Base-by-base conservation (phyloP, 1,284 basidiomycete genomes). In the Rhodotorula mucilaginosa region DNA sequence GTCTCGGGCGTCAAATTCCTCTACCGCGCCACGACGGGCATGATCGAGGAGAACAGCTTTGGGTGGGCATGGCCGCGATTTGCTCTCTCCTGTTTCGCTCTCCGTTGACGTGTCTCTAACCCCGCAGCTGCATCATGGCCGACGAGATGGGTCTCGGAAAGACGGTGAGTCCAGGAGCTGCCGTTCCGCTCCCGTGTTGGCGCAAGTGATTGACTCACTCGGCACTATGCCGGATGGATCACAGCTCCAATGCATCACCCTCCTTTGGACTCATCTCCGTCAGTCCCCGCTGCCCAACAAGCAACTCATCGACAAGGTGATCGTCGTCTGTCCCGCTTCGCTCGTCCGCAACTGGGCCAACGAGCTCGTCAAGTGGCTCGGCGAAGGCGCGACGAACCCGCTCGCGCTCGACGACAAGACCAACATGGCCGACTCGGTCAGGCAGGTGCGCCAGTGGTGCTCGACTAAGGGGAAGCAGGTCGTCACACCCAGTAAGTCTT, bases 281-380 rank as follows among this genome's bases (percentile, higher is more conserved):
- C 97, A 99, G 80, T 98, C 96, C 0, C 94, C 97, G 0, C 87
- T 88, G 61, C 84, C 94, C 0, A 87, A 90, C 39, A 97, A 90
- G 80, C 85, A 89, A 0, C 90, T 92, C 0, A 95, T 98, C 77
- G 95, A 99, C 79, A 99, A 99, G 82, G 96, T 91, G 70, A 95
- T 99, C 80, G 97, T 99, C 75, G 95, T 90, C 0, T 99, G 97
- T 80, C 97, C 97, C 0, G 93, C 94, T 5, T 97, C 92, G 83
- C 83, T 99, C 67, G 96, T 99, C 39, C 91, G 91, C 79, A 99
- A 99, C 79, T 99, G 96, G 96, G 96, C 94, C 0, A 98, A 99
- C 80, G 96, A 99, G 82, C 85, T 99, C 29, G 92, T 88, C 51
- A 97, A 97, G 83, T 97, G 94, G 94, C 84, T 97, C 5, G 95